Conservation (phyloP, 2,329 filamentous ascomycete species). For the Fusarium bulbicola region DNA sequence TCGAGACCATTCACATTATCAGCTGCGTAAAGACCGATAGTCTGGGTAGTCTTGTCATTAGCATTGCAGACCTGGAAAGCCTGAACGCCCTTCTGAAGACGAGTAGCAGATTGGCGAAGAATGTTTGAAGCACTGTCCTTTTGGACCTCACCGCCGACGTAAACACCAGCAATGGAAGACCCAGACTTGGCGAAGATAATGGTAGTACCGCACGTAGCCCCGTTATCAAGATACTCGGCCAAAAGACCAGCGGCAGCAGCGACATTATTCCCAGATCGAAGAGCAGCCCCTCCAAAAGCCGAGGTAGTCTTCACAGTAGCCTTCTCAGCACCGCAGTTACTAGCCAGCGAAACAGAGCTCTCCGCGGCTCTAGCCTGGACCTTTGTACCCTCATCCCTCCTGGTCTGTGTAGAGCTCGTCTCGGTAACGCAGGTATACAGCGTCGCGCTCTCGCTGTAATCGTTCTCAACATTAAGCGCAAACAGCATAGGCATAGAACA, state of each 20-base stretch:
- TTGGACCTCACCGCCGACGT: conserved; percentile 37
- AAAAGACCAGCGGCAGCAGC: conserved; percentile 26
- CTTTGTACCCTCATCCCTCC: conserved; percentile 9
- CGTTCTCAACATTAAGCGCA: conserved; percentile 35
- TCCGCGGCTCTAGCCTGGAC: conserved; percentile 24
- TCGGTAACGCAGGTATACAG: conserved; percentile 33
- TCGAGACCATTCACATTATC: conserved; percentile 19
- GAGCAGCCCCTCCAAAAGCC: conserved; percentile 1
- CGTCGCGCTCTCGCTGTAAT: conserved; percentile 37
- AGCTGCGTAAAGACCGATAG: conserved; percentile 35
- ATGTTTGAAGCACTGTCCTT: conserved; percentile 31
- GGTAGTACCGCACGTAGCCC: conserved; percentile 33
- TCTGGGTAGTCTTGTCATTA: conserved; percentile 28
- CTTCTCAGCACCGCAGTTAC: conserved; percentile 35
- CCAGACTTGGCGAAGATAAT: conserved; percentile 41
- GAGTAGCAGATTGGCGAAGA: conserved; percentile 17
- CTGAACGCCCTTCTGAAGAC: conserved; percentile 30
- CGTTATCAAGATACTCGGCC: conserved; percentile 30
- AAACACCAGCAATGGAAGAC: conserved; percentile 32
- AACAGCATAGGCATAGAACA: conserved; percentile 36
- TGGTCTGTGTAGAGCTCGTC: conserved; percentile 1
- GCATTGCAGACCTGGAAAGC: conserved; percentile 34
- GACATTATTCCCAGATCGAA: conserved; percentile 16
- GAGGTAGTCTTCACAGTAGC: conserved; percentile 26
- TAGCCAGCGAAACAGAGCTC: conserved; percentile 18